These are phyloP conservation scores for Fragilariopsis cylindrus DNA, from an alignment of 108 stramenopile genomes.

Conservation along the genomic window DNA sequence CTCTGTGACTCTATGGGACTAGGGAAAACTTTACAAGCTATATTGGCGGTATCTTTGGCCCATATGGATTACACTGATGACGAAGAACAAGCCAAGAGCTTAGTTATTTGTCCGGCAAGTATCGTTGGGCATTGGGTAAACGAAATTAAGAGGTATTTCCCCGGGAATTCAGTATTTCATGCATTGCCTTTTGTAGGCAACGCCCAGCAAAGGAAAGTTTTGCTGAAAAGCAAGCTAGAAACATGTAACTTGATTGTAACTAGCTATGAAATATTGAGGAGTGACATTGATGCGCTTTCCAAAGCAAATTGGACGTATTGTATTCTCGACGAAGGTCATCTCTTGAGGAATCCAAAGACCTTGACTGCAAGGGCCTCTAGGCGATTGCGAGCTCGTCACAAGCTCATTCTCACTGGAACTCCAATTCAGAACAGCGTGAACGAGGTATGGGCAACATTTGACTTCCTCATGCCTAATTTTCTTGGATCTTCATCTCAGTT, in stretches of 20 bases:
- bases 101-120: constrained; percentile 85
- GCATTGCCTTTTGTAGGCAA: constrained; percentile 50
- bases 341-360: constrained; percentile 91
- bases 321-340: constrained; percentile 94
- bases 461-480: constrained; percentile 97
- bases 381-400: constrained; percentile 61
- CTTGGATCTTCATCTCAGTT: constrained; percentile 82
- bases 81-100: constrained; percentile 23
- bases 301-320: constrained; percentile 68
- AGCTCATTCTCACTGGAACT: constrained; percentile 90
- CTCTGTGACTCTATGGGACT: constrained; percentile 91
- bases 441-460: constrained; percentile 97
- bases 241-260: constrained; percentile 84
- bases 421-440: constrained; percentile 96
- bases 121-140: constrained; percentile 84
- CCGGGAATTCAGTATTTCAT: constrained; percentile 43
- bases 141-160: constrained; percentile 76
- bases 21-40: constrained; percentile 83
- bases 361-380: constrained; percentile 85
- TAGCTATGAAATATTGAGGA: constrained; percentile 75
- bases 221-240: constrained; percentile 23
- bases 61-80: constrained; percentile 29
- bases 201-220: constrained; percentile 31
- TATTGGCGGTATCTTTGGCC: constrained; percentile 64
- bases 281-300: constrained; percentile 62